Conservation (phyloP, 371 early-diverging fungal genomes). For the Actinomortierella ambigua region DNA sequence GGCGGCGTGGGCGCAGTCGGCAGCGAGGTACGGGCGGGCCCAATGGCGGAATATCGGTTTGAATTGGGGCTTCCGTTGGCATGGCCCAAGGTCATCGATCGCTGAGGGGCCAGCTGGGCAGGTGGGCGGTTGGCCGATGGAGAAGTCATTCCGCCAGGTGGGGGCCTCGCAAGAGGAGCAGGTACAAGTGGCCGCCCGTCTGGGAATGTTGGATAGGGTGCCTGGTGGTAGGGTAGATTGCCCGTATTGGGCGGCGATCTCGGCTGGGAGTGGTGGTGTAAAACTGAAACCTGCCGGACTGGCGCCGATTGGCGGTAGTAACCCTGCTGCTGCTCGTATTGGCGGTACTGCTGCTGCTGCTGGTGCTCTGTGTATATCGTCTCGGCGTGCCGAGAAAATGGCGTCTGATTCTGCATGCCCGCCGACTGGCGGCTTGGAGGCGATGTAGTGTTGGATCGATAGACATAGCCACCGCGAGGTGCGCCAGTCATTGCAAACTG, state of each 20-base stretch:
- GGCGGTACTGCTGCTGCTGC: conserved; percentile 23
- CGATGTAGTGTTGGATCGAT: conserved; percentile 3
- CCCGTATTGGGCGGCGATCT: background rate
- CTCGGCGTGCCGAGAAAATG: conserved; percentile 12
- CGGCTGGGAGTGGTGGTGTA: conserved; percentile 1
- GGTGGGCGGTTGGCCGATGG: too few relatives aligned
- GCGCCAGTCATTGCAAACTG: conserved; percentile 4
- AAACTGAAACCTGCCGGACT: background rate
- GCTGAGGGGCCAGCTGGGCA: too few relatives aligned
- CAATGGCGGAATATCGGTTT: conserved; percentile 1
- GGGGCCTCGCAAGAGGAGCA: background rate
- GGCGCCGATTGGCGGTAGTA: conserved; percentile 24
- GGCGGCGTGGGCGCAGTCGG: conserved; percentile 33
- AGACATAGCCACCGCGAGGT: conserved; percentile 16
- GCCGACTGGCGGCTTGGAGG: conserved; percentile 1
- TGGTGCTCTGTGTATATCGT: conserved; percentile 15
- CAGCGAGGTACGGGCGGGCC: conserved; percentile 17
- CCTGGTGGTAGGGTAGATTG: conserved; percentile 10
- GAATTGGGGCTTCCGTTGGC: conserved; percentile 3
- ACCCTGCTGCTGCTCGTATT: conserved; percentile 30
- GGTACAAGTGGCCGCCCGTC: background rate
- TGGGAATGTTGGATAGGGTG: conserved; percentile 8
- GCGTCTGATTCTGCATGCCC: conserved; percentile 7
- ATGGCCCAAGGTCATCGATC: conserved; percentile 3
- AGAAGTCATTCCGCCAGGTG: too few relatives aligned